Conservation (phyloP, 129 eudicot species). For the Flaveria robusta region DNA sequence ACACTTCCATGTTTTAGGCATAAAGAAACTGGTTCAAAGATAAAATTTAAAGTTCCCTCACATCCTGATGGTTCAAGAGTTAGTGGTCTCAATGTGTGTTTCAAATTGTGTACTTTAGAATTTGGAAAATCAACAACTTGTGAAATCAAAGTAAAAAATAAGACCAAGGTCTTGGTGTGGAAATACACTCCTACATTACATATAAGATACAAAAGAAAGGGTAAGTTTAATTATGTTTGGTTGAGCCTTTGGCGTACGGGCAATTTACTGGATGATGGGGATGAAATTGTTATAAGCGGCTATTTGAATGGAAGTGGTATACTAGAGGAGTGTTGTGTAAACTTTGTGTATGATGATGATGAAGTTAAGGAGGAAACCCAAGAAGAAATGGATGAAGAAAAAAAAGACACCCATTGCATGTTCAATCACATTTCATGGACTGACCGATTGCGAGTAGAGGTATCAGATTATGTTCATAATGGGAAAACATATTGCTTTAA, state of each 20-base stretch:
- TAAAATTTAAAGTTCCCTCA: conserved; percentile 2
- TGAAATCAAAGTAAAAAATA: conserved; percentile 21
- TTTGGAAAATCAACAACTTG: too few relatives aligned
- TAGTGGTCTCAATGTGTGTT: not conserved
- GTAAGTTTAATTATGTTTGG: not conserved
- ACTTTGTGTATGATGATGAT: conserved; percentile 1
- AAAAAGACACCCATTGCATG: not conserved
- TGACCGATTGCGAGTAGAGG: not conserved
- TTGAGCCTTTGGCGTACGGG: conserved; percentile 5
- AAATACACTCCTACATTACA: not conserved
- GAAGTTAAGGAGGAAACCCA: not conserved
- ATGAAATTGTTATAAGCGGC: not conserved
- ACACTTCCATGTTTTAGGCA: not conserved
- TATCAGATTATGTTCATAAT: conserved; percentile 12
- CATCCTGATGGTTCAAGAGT: not conserved
- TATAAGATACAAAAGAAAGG: too few relatives aligned
- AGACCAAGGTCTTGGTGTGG: conserved; percentile 13
- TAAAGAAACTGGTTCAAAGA: not conserved
- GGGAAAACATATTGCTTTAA: not conserved
- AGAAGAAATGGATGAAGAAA: not conserved
- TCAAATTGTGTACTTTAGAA: not conserved
- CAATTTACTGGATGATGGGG: not conserved
- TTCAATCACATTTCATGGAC: not conserved
- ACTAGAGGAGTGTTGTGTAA: not conserved
- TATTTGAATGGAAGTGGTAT: too few relatives aligned